phyloP scores from a whole-genome alignment of 2,329 filamentous ascomycete genomes.

The Fusarium kyushuense region DNA sequence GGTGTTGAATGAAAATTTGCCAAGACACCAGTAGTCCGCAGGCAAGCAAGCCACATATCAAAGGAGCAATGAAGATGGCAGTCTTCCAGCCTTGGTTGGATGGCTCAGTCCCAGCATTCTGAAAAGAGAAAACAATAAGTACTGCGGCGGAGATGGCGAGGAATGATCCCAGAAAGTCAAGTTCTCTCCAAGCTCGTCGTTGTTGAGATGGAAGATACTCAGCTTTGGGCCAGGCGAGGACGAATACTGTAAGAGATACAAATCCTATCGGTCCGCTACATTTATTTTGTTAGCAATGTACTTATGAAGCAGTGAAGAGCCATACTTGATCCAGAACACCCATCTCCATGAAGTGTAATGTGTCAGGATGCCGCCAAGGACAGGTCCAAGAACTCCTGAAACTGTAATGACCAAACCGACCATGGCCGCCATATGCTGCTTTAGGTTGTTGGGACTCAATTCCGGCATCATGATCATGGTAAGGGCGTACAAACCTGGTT shows the following conservation, averaged over 20 bases:
- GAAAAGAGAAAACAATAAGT: conserved; percentile 69
- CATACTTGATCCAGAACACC: conserved; percentile 71
- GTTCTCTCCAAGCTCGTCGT: conserved; percentile 59
- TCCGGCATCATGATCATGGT: conserved; percentile 68
- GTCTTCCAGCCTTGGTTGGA: conserved; percentile 58
- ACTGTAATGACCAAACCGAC: conserved; percentile 63
- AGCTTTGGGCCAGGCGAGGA: conserved; percentile 62
- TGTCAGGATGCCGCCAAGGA: conserved; percentile 64
- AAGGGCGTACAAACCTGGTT: conserved; percentile 64
- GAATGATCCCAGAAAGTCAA: conserved; percentile 67
- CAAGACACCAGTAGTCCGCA: conserved; percentile 49
- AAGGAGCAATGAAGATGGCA: conserved; percentile 50
- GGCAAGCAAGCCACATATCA: conserved; percentile 47
- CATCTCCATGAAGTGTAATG: conserved; percentile 64
- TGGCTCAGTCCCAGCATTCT: conserved; percentile 58
- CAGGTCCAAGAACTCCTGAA: conserved; percentile 64
- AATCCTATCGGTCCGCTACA: conserved; percentile 63
- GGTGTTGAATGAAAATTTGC: conserved; percentile 45
- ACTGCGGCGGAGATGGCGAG: conserved; percentile 66
- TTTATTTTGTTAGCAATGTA: conserved; percentile 6
- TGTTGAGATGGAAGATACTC: conserved; percentile 55
- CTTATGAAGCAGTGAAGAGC: neutral
- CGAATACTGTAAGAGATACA: conserved; percentile 61
- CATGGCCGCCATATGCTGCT: conserved; percentile 59
- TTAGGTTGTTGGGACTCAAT: conserved; percentile 56